These are phyloP conservation scores for Friedmanniomyces simplex DNA, from an alignment of 495 filamentous ascomycete genomes.

Conservation along the genomic window DNA sequence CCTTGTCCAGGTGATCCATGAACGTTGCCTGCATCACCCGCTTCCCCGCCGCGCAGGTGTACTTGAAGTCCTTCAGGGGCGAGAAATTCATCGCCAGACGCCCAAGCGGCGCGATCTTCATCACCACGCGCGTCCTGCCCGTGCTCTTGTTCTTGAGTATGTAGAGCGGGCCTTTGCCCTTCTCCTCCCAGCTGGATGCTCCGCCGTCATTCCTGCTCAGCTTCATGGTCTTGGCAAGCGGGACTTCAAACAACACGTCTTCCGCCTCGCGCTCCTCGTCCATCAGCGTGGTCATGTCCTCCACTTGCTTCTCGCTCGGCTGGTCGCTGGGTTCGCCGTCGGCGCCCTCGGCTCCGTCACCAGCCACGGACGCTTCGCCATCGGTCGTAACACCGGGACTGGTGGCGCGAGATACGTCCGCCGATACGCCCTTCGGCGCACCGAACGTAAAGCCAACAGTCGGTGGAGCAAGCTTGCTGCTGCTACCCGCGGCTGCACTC, in stretches of 20 bases:
- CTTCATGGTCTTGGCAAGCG: conserved; percentile 19
- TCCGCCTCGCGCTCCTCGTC: conserved; percentile 16
- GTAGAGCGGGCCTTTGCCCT: conserved; percentile 24
- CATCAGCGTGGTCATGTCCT: conserved; percentile 20
- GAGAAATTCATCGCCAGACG: conserved; percentile 20
- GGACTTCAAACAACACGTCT: conserved; percentile 20
- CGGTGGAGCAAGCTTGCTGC: conserved; percentile 9
- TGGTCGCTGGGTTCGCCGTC: conserved; percentile 12
- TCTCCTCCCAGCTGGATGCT: conserved; percentile 11
- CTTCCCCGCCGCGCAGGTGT: conserved; percentile 1
- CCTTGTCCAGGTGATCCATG: conserved; percentile 12
- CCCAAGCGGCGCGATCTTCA: conserved; percentile 18
- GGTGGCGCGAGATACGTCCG: conserved; percentile 19
- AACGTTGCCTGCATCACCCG: conserved; percentile 9
- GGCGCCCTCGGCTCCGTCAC: conserved; percentile 9
- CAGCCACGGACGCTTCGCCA: conserved; percentile 19
- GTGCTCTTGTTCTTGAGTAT: conserved; percentile 25
- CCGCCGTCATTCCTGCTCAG: conserved; percentile 10
- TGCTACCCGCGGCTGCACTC: not conserved
- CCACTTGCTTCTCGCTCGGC: conserved; percentile 13
- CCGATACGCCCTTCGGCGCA: not conserved
- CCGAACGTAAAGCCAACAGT: conserved; percentile 20
- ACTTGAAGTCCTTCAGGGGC: conserved; percentile 5
- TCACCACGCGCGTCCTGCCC: conserved; percentile 21
- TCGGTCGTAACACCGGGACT: conserved; percentile 23